Evolutionary conservation across 2,329 filamentous ascomycete genomes (phyloP).

Genomic region (Trichoderma polysporum): DNA sequence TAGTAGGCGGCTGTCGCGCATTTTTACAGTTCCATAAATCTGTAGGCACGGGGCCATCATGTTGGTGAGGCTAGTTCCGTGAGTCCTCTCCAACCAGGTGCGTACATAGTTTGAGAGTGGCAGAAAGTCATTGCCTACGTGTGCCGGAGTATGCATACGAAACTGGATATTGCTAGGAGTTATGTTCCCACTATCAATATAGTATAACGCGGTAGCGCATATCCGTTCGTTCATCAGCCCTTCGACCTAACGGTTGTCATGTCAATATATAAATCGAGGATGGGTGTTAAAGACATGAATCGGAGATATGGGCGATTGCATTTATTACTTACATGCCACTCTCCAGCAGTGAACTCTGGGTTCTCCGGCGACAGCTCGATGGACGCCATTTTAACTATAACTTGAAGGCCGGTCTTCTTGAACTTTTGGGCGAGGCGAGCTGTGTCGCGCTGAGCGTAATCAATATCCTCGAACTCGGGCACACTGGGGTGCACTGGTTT

Average conservation of each 20-base stretch:
- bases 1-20: not conserved
- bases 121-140: not conserved
- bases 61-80: not conserved
- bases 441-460: not conserved
- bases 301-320: not conserved
- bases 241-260: slow-evolving; percentile 19
- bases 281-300: not conserved
- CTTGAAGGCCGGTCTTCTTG: slow-evolving; percentile 47
- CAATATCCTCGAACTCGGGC: not conserved
- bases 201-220: slow-evolving; percentile 30
- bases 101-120: not conserved
- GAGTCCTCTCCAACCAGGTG: not conserved
- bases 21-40: not conserved
- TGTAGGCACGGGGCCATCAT: not conserved
- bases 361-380: slow-evolving; percentile 54
- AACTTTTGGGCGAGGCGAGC: slow-evolving; percentile 21
- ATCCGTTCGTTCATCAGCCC: slow-evolving; percentile 32
- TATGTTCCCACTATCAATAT: slow-evolving; percentile 1
- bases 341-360: slow-evolving; percentile 45
- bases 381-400: slow-evolving; percentile 60
- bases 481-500: not conserved
- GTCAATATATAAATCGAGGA: not conserved
- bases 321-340: slow-evolving; percentile 40
- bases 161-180: not conserved
- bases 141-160: not conserved